Percentiles rank a stretch among this genome's conserved stretches.
Evolutionary conservation across 2,329 filamentous ascomycete species (phyloP).

Genomic region (Colletotrichum musicola): DNA sequence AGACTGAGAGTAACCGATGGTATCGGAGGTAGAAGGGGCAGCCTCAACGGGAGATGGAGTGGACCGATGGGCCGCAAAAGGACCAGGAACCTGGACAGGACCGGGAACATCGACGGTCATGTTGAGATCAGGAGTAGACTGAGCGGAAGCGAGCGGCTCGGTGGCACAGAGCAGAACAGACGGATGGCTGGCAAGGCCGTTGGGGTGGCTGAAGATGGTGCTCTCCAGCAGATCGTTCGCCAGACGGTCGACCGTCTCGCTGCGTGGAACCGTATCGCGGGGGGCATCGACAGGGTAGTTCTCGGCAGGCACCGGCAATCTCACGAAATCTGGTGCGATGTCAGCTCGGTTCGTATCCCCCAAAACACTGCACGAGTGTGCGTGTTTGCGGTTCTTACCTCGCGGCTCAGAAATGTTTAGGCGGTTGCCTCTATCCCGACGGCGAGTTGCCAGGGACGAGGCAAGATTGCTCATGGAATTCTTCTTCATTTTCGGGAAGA

Average conservation of each 20-base stretch:
- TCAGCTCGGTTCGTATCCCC: background rate
- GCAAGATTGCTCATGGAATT: constrained; percentile 30
- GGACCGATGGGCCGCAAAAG: too few relatives aligned
- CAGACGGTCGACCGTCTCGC: constrained; percentile 27
- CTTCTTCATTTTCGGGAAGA: constrained; percentile 31
- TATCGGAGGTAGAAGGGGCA: background rate
- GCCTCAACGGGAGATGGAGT: too few relatives aligned
- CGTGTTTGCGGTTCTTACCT: constrained; percentile 11
- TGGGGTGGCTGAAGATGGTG: constrained; percentile 27
- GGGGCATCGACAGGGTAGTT: background rate
- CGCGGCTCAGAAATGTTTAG: background rate
- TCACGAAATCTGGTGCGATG: background rate
- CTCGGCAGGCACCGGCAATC: constrained; percentile 8
- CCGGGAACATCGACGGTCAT: background rate
- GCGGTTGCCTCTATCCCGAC: constrained; percentile 22
- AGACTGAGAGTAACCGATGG: background rate
- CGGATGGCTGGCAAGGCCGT: constrained; percentile 36
- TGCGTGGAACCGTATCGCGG: background rate
- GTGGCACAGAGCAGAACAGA: constrained; percentile 18
- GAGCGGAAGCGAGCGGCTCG: constrained; percentile 1
- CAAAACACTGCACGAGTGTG: background rate
- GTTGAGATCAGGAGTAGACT: background rate
- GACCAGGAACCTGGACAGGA: too few relatives aligned
- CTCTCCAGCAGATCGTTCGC: constrained; percentile 34
- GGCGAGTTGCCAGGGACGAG: constrained; percentile 22